Conservation (phyloP, 208 protist species). For the Wallacemonas sp. region DNA sequence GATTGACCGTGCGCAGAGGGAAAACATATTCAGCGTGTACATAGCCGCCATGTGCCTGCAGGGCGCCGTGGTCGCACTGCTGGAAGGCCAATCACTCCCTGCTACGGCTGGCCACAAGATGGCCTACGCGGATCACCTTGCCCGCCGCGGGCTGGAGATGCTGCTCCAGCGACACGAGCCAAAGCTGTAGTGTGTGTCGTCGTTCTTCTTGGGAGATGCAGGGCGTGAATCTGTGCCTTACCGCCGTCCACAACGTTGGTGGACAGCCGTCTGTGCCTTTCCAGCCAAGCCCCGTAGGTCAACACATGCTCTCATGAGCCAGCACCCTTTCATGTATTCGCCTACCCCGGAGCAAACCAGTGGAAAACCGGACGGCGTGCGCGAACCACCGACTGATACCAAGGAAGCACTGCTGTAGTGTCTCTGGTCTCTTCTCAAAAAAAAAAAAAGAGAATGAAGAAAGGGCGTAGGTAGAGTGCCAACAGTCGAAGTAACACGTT, state of each 20-base stretch:
- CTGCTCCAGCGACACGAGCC: slow-evolving; percentile 32
- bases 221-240: background rate
- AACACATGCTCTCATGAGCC: too few relatives aligned
- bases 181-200: slow-evolving; percentile 22
- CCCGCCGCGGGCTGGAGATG: slow-evolving; percentile 49
- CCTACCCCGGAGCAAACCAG: too few relatives aligned
- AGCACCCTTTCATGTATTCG: too few relatives aligned
- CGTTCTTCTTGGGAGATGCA: background rate
- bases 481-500: too few relatives aligned
- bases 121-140: slow-evolving; percentile 52
- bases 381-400: too few relatives aligned
- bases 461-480: too few relatives aligned
- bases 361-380: too few relatives aligned
- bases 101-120: slow-evolving; percentile 21
- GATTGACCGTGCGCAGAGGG: slow-evolving; percentile 39
- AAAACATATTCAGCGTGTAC: slow-evolving; percentile 79
- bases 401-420: too few relatives aligned
- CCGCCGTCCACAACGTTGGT: too few relatives aligned
- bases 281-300: too few relatives aligned
- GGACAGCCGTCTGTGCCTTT: too few relatives aligned
- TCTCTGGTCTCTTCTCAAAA: background rate
- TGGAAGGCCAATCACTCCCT: slow-evolving; percentile 25
- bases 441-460: background rate
- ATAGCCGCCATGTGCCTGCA: slow-evolving; percentile 58
- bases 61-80: slow-evolving; percentile 26